These are phyloP conservation scores for Geotrichum bryndzae DNA, from an alignment of 1,139 yeast species.

Conservation along the genomic window DNA sequence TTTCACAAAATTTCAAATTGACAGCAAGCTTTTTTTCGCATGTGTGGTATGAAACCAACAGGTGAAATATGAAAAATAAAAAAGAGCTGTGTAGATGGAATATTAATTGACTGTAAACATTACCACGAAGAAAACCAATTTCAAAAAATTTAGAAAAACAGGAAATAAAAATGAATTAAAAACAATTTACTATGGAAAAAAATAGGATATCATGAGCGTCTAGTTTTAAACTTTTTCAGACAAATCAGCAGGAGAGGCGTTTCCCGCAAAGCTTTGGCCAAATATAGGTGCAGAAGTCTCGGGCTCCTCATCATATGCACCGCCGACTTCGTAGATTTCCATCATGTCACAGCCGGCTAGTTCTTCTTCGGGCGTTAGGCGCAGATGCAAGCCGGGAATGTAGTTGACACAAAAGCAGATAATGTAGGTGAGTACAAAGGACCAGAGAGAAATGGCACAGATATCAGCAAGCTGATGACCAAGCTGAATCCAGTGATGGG, in stretches of 20 bases:
- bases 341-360: slow-evolving; percentile 69
- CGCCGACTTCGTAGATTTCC: slow-evolving; percentile 28
- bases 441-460: slow-evolving; percentile 65
- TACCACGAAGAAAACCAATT: background rate
- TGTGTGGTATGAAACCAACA: too few relatives aligned
- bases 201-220: background rate
- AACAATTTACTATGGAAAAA: background rate
- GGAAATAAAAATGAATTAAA: too few relatives aligned
- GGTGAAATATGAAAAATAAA: too few relatives aligned
- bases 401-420: slow-evolving; percentile 67
- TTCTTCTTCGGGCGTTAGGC: slow-evolving; percentile 81
- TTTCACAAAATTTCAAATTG: too few relatives aligned
- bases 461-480: slow-evolving; percentile 84
- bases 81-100: too few relatives aligned
- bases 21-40: too few relatives aligned
- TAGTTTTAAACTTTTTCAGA: background rate
- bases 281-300: background rate
- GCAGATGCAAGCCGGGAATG: slow-evolving; percentile 76
- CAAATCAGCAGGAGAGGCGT: background rate
- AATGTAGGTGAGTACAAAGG: slow-evolving; percentile 67
- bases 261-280: background rate
- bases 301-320: slow-evolving; percentile 6
- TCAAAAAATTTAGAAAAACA: background rate
- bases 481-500: slow-evolving; percentile 84
- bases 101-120: too few relatives aligned